Base-by-base conservation (phyloP, 257 asterid genomes). In the Gentiana macrophylla region DNA sequence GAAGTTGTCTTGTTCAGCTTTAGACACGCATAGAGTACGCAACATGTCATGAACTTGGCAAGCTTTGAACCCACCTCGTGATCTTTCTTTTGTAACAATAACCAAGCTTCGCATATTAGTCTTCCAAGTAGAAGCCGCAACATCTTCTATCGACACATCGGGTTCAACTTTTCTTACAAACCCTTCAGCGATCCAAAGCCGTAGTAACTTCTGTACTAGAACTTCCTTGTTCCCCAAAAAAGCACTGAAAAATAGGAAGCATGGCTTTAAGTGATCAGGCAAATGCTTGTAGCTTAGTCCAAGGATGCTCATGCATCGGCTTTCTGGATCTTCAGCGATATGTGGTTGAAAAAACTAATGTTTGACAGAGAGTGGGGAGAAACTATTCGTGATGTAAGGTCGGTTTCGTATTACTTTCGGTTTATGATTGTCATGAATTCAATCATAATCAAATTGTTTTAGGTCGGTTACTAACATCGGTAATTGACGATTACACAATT, bases 21-120 rank as follows among this genome's bases (percentile, higher is more conserved):
- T 54, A 49, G 6, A 45, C 32, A 24, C 15, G 37, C 63, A 64
- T 0, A 64, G 51, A 32, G 38, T 35, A 24, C 36, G 59, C 8
- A 64, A 38, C 24, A 50, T 12, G 35, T 64, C 63, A 57, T 56
- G 70, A 9, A 65, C 24, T 15, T 47, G 60, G 50, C 70, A 65
- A 4, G 60, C 4, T 65, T 58, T 65, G 3, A 53, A n/a, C 34
- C 57, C 50, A 9, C 66, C 66, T n/a, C 32, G 6, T 8, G 61
- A 56, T 10, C 55, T 32, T 32, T 33, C 36, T 51, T 51, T 33
- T 13, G 55, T 35, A 51, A 51, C 2, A 13, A n/a, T 51, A 8
- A 51, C 55, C 9, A 51, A 4, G 7, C 55, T 51, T 32, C 55
- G 2, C 24, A 10, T 10, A 15, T 5, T 10, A 11, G 2, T 49